phyloP scores from a whole-genome alignment of 257 asterid genomes.

The Solanum appendiculatum region DNA sequence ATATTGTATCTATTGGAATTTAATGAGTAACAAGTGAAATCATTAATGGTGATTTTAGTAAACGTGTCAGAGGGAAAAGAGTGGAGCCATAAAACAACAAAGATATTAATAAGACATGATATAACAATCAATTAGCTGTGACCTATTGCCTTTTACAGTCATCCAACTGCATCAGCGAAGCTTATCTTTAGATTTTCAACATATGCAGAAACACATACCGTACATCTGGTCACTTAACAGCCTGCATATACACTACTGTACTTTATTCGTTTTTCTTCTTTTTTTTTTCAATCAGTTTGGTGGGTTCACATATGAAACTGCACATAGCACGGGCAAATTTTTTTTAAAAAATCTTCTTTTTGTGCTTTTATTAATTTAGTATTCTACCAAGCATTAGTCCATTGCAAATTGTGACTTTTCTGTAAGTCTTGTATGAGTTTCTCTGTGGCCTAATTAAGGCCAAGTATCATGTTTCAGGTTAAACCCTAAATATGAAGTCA shows the following conservation, averaged over 20 bases:
- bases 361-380: background rate
- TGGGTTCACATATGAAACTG: background rate
- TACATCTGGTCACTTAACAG: slow-evolving; percentile 31
- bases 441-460: background rate
- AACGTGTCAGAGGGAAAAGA: background rate
- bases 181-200: slow-evolving; percentile 33
- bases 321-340: background rate
- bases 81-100: background rate
- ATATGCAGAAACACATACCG: slow-evolving; percentile 35
- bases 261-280: background rate
- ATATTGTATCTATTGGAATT: background rate
- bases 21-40: background rate
- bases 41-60: background rate
- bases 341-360: background rate
- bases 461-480: background rate
- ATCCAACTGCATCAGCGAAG: slow-evolving; percentile 24
- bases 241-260: background rate
- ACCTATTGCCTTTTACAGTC: slow-evolving; percentile 12
- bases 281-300: background rate
- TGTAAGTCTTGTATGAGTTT: background rate
- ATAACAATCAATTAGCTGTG: slow-evolving; percentile 34
- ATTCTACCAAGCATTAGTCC: background rate
- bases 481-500: background rate
- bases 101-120: slow-evolving; percentile 27
- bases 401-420: background rate